A percentile compares a stretch with the other conserved stretches of the same genome.
Evolutionary conservation across 768 basidiomycete species (phyloP).

Genomic region (Suillus discolor): DNA sequence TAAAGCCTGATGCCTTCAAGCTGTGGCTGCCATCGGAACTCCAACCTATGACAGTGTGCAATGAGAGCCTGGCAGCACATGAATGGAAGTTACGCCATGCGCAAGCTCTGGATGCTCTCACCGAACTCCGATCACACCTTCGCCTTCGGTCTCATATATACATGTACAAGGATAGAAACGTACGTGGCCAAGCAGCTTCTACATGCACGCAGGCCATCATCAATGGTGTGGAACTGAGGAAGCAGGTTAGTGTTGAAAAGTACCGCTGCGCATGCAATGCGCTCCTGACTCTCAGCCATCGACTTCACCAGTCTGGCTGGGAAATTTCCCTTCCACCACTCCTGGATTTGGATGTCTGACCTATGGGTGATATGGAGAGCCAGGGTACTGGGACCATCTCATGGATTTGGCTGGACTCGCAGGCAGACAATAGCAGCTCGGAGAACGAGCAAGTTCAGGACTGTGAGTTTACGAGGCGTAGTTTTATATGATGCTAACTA

Average conservation of each 20-base stretch:
- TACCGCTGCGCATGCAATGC: background rate
- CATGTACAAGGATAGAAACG: slow-evolving; percentile 17
- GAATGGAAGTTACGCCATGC: slow-evolving; percentile 13
- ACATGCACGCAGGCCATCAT: slow-evolving; percentile 10
- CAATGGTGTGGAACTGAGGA: slow-evolving; percentile 11
- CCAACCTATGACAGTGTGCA: background rate
- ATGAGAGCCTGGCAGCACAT: background rate
- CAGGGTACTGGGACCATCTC: too few relatives aligned
- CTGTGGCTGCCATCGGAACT: background rate
- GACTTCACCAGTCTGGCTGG: too few relatives aligned
- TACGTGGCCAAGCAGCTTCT: slow-evolving; percentile 12
- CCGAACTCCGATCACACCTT: slow-evolving; percentile 3
- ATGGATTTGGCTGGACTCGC: too few relatives aligned
- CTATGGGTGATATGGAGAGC: too few relatives aligned
- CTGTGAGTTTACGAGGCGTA: too few relatives aligned
- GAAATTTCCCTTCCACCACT: too few relatives aligned
- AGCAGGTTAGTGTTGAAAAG: background rate
- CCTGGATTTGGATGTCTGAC: too few relatives aligned
- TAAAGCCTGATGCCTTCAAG: background rate
- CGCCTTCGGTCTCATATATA: slow-evolving; percentile 12
- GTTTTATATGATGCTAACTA: too few relatives aligned
- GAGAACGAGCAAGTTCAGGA: too few relatives aligned
- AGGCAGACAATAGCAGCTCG: too few relatives aligned
- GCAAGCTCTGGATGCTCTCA: slow-evolving; percentile 18
- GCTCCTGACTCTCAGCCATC: too few relatives aligned